phyloP scores from a whole-genome alignment of 257 asterid genomes.

The Echites panduratus region DNA sequence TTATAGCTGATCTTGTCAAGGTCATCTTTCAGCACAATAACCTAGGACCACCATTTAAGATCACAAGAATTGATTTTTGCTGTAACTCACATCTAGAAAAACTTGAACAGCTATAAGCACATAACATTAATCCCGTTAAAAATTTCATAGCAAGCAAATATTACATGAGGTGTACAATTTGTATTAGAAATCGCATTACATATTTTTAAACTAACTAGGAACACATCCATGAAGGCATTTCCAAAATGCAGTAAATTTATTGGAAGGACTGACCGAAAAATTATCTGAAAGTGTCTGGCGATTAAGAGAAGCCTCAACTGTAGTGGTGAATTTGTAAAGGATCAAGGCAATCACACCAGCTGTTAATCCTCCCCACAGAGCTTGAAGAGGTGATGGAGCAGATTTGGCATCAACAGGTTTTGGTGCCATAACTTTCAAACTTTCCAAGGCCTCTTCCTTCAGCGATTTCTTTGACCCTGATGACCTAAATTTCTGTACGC shows the following conservation, averaged over 20 bases:
- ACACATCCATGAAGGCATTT: neutral
- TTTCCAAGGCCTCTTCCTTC: constrained; percentile 69
- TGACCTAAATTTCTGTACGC: constrained; percentile 63
- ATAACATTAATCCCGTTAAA: neutral
- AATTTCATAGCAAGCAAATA: neutral
- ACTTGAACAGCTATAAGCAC: neutral
- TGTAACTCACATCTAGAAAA: neutral
- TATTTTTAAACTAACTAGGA: neutral
- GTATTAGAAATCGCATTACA: neutral
- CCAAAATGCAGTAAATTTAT: neutral
- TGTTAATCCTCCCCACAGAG: constrained; percentile 69
- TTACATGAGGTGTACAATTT: neutral
- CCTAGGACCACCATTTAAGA: neutral
- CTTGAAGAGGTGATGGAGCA: constrained; percentile 70
- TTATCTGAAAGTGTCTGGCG: constrained; percentile 74
- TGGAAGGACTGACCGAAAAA: constrained; percentile 49
- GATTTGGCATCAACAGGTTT: constrained; percentile 44
- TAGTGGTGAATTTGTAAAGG: constrained; percentile 72
- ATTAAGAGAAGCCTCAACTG: constrained; percentile 65
- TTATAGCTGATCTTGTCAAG: neutral
- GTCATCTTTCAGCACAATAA: neutral
- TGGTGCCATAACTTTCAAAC: constrained; percentile 54
- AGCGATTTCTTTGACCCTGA: constrained; percentile 56
- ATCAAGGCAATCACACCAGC: constrained; percentile 67
- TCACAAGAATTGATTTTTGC: neutral